Evolutionary conservation across 805 yeast genomes (phyloP).

Genomic region (Cyberlindnera galapagoensis): DNA sequence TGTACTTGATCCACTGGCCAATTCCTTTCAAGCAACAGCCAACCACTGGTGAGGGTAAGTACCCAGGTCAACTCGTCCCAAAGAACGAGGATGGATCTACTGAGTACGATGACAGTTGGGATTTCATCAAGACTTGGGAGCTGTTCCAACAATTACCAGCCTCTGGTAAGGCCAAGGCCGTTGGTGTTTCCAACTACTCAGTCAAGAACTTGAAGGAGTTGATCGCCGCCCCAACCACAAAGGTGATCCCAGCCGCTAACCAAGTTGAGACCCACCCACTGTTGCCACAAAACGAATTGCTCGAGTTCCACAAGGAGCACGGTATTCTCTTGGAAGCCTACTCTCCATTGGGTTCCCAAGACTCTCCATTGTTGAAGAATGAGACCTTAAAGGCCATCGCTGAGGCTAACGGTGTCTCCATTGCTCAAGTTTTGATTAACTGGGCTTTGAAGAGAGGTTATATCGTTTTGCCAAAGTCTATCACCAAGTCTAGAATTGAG

Average conservation of each 20-base stretch:
- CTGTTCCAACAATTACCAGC: constrained; percentile 8
- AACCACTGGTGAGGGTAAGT: constrained; percentile 17
- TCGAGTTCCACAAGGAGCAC: constrained; percentile 10
- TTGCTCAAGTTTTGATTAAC: constrained; percentile 48
- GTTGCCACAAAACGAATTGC: constrained; percentile 15
- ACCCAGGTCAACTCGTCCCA: constrained; percentile 32
- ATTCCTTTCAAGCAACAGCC: constrained; percentile 32
- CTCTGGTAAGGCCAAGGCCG: constrained; percentile 9
- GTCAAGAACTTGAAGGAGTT: constrained; percentile 10
- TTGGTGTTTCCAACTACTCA: constrained; percentile 19
- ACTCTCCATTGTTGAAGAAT: constrained; percentile 25
- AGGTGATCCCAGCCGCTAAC: constrained; percentile 13
- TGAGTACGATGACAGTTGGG: constrained; percentile 48
- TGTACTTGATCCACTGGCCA: constrained; percentile 82
- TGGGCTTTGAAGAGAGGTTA: constrained; percentile 57
- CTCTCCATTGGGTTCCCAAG: constrained; percentile 16
- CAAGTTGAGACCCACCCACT: constrained; percentile 18
- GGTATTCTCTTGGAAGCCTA: constrained; percentile 17
- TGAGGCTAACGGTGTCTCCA: constrained; percentile 31
- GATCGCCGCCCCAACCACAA: constrained; percentile 8
- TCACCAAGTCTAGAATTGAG: constrained; percentile 36
- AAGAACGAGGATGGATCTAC: constrained; percentile 43
- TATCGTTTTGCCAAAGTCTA: constrained; percentile 48
- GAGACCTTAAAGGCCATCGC: constrained; percentile 39
- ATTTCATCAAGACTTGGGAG: constrained; percentile 17